A percentile compares a stretch with the other conserved stretches of the same genome.
Conservation (phyloP, 345 rosid species). For the Gossypium sturtianum region DNA sequence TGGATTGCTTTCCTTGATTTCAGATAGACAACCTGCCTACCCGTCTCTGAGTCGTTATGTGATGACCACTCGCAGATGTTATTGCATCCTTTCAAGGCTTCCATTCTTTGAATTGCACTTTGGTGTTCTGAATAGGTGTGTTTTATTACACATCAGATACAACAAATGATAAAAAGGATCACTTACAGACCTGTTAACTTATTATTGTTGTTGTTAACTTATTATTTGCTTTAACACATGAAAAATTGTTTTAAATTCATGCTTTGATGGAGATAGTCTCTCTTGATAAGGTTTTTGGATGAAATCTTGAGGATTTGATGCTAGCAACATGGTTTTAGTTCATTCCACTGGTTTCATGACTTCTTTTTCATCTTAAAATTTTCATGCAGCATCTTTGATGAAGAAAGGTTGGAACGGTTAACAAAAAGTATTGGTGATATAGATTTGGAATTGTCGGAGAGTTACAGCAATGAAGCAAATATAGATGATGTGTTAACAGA, state of each 20-base stretch:
- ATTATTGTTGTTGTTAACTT: neutral
- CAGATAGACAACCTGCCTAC: slow-evolving; percentile 52
- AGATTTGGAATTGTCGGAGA: slow-evolving; percentile 40
- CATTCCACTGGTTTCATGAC: neutral
- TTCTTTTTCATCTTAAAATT: slow-evolving; percentile 4
- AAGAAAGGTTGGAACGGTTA: slow-evolving; percentile 86
- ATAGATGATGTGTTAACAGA: slow-evolving; percentile 22
- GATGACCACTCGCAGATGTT: slow-evolving; percentile 88
- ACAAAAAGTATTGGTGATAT: slow-evolving; percentile 51
- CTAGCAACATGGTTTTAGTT: slow-evolving; percentile 3
- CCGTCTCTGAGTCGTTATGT: slow-evolving; percentile 63
- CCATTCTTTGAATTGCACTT: slow-evolving; percentile 94
- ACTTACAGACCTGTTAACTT: neutral
- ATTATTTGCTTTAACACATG: neutral
- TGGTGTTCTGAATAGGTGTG: slow-evolving; percentile 75
- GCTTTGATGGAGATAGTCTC: neutral
- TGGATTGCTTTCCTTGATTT: slow-evolving; percentile 77
- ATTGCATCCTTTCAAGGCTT: slow-evolving; percentile 90
- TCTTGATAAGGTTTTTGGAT: neutral
- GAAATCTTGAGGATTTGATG: neutral
- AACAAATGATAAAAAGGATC: neutral
- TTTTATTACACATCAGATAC: neutral
- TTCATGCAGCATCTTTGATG: slow-evolving; percentile 60
- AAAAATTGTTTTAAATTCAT: neutral
- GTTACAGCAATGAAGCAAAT: slow-evolving; percentile 28